Evolutionary conservation across 2,329 filamentous ascomycete genomes (phyloP), one percentile per base, ranked within the genome.

Genomic region (Epichloe amarillans): DNA sequence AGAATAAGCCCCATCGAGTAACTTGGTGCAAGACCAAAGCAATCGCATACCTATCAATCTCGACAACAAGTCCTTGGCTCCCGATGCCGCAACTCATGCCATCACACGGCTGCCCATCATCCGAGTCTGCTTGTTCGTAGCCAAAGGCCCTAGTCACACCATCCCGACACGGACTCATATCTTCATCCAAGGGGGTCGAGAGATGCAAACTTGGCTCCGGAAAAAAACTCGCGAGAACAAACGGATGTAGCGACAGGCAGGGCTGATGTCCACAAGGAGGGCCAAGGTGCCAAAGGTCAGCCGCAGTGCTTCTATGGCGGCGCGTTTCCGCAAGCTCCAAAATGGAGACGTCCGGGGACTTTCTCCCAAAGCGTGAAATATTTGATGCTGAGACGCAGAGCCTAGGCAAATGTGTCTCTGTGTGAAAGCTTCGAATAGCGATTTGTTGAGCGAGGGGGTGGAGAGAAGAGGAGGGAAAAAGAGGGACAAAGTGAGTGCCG

Each of bases 1-100:
- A 96, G 88, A 96, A 95, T 97, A 89, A 96, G 91, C 91, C 91
- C 91, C 91, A 95, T 97, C 89, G 90, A 95, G 91, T 97, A 94
- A 95, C 87, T 77, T 71, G 68, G 72, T 60, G 5, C 38, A 71
- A 62, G 65, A 59, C 54, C 64, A 60, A 66, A 72, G 86, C 88
- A 95, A 96, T 95, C 91, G 90, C 91, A 96, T 97, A 83, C 85
- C 91, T 96, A 82, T 95, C 76, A 80, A 87, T 77, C 85, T 82
- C 83, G 91, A 96, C 91, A 85, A 96, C 85, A 79, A 74, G 71
- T 67, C 74, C 71, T 76, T 72, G 68, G 75, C 80, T 75, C 65
- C 67, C 64, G 66, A 63, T 53, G 53, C 67, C 63, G 55, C 60
- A 58, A 54, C 50, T 56, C 69, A 68, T 67, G 64, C 62, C 74